Percentiles rank a stretch among this genome's conserved stretches.
Conservation (phyloP, 2,329 filamentous ascomycete genomes). For the Daldinia sp. region DNA sequence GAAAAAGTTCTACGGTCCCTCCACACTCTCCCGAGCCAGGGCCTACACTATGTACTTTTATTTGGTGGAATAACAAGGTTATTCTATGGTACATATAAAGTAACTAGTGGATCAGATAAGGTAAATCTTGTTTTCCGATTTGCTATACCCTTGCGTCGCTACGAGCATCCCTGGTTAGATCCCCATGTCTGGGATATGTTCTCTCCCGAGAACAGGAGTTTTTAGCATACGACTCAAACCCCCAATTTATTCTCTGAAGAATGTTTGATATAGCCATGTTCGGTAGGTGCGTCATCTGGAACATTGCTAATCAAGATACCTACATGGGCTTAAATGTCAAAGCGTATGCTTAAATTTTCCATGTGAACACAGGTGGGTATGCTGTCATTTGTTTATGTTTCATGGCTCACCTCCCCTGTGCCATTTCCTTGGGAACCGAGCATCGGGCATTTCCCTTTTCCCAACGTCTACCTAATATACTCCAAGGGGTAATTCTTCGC, state of each 20-base stretch:
- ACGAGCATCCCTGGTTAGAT: not conserved
- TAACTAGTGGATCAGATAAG: not conserved
- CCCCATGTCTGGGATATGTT: not conserved
- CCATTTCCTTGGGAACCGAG: not conserved
- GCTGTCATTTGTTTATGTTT: not conserved
- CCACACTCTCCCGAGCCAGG: not conserved
- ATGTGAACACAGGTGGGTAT: not conserved
- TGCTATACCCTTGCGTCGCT: not conserved
- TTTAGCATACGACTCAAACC: not conserved
- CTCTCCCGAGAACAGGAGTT: not conserved
- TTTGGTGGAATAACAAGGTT: not conserved
- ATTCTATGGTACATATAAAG: not conserved
- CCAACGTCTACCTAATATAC: not conserved
- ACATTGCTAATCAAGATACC: not conserved
- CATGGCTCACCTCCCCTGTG: not conserved
- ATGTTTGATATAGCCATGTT: not conserved
- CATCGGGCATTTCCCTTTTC: not conserved
- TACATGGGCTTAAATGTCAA: not conserved
- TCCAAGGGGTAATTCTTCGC: not conserved
- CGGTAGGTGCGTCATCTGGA: not conserved
- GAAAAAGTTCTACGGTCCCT: not conserved
- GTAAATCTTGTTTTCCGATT: not conserved
- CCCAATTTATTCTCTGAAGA: not conserved
- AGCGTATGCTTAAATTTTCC: not conserved
- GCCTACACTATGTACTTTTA: not conserved